phyloP scores from a whole-genome alignment of 2,329 filamentous ascomycete species.

The Pseudocercospora fijiensis region DNA sequence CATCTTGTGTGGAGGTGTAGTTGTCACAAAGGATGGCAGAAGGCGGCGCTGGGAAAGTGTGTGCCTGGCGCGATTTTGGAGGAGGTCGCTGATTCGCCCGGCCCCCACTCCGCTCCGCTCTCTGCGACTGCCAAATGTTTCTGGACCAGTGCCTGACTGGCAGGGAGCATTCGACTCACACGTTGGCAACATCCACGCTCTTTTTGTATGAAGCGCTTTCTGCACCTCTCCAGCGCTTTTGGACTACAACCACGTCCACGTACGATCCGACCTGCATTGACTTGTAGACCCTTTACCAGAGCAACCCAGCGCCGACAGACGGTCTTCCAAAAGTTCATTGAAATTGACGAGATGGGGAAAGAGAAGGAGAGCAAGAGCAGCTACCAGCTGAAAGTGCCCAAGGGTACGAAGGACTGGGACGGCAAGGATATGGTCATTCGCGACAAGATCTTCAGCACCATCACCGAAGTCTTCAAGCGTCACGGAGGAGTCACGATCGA shows the following conservation, averaged over 20 bases:
- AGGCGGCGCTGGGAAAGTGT: not conserved
- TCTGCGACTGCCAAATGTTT: slow-evolving; percentile 5
- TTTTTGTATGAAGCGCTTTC: slow-evolving; percentile 24
- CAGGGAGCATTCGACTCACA: slow-evolving; percentile 5
- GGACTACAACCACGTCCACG: not conserved
- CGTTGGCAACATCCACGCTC: not conserved
- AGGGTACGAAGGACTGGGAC: slow-evolving; percentile 86
- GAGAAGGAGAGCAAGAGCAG: slow-evolving; percentile 41
- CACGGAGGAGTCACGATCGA: slow-evolving; percentile 78
- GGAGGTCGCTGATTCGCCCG: not conserved
- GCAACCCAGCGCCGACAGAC: not conserved
- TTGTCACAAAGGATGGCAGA: slow-evolving; percentile 5
- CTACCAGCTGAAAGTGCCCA: slow-evolving; percentile 78
- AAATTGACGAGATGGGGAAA: slow-evolving; percentile 47
- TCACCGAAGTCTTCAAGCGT: slow-evolving; percentile 77
- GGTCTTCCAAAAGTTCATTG: slow-evolving; percentile 12
- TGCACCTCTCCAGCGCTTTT: slow-evolving; percentile 15
- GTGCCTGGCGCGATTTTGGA: not conserved
- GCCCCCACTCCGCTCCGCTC: not conserved
- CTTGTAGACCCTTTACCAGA: not conserved
- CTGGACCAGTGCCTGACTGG: not conserved
- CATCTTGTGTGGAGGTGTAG: slow-evolving; percentile 24
- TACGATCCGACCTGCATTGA: not conserved
- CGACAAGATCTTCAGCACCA: slow-evolving; percentile 74
- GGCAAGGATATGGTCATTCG: slow-evolving; percentile 76